Evolutionary conservation across 2,329 filamentous ascomycete genomes (phyloP), one percentile per base, ranked within the genome.

Genomic region (Penicillium sp.): DNA sequence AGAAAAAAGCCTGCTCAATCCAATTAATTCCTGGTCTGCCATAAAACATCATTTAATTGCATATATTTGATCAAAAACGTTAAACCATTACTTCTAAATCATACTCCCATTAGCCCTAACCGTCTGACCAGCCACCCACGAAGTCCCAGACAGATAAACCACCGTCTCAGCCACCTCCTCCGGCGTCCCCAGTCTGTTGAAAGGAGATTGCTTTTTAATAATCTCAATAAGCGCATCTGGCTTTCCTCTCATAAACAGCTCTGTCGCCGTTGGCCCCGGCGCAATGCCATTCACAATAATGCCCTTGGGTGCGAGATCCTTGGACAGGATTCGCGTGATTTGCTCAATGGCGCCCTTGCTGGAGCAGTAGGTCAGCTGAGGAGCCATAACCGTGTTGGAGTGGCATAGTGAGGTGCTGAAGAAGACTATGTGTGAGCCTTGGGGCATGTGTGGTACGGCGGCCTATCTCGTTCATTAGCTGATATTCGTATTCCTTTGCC

Each of bases 261-360:
- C 81, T 0, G 83, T 84, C 0, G 68, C 78, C 0, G 80, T 85
- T 1, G 82, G 81, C 0, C 80, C 81, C 0, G 81, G 81, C 0
- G 80, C 77, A 16, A 83, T 66, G 9, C 71, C 71, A 61, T 83
- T 83, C 12, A 83, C 80, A 12, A 62, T 68, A 65, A 84, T 81
- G 2, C 77, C 78, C 62, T 76, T 79, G 9, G 69, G 62, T 1
- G 74, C 81, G 21, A 85, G 74, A 52, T 84, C 82, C 66, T 83
- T 85, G 46, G 79, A 75, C 59, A 85, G 66, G 2, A 79, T 69
- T 11, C 81, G 77, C 0, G 78, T 78, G 71, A 85, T 79, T 66
- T 84, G 81, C 66, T 86, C 82, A 42, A 86, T 76, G 8, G 83
- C 81, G 48, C 81, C 83, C 64, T 86, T 86, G 45, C 79, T 82